A percentile compares a stretch with the other conserved stretches of the same genome.
These are phyloP conservation scores for Euptelea pleiosperma DNA, from an alignment of 164 flowering plant species.

Conservation along the genomic window DNA sequence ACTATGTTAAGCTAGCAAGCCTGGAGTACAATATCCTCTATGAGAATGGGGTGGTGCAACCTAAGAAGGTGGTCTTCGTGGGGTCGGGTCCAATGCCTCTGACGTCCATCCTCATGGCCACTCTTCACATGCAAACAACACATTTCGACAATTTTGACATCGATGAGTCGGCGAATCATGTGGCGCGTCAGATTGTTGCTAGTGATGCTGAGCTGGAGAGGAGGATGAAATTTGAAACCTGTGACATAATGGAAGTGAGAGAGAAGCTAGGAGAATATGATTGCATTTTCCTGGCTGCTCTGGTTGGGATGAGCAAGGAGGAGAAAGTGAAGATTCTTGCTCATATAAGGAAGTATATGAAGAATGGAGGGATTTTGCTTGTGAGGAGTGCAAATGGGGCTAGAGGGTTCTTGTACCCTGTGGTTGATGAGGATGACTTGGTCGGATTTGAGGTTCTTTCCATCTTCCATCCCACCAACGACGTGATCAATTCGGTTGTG, in stretches of 20 bases:
- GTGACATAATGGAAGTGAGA: conserved; percentile 39
- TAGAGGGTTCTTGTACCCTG: conserved; percentile 56
- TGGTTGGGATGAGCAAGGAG: conserved; percentile 58
- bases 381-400: conserved; percentile 60
- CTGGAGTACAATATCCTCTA: conserved; percentile 35
- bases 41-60: conserved; percentile 27
- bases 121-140: conserved; percentile 39
- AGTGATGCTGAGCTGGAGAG: conserved; percentile 37
- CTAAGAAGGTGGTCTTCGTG: conserved; percentile 54
- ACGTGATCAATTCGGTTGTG: conserved; percentile 52
- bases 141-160: conserved; percentile 44
- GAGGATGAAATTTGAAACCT: conserved; percentile 50
- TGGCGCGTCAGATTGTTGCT: conserved; percentile 25
- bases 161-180: conserved; percentile 26
- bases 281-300: conserved; percentile 50
- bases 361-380: conserved; percentile 35
- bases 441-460: conserved; percentile 46
- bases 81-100: conserved; percentile 74
- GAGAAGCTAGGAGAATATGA: conserved; percentile 42
- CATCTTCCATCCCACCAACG: conserved; percentile 49
- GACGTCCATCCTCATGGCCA: conserved; percentile 50
- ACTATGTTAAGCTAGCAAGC: conserved; percentile 45
- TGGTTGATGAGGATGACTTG: conserved; percentile 42
- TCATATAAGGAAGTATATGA: conserved; percentile 48
- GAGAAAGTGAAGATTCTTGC: conserved; percentile 43